Evolutionary conservation across 2,329 filamentous ascomycete species (phyloP).

Genomic region (Coniochaeta sp.): DNA sequence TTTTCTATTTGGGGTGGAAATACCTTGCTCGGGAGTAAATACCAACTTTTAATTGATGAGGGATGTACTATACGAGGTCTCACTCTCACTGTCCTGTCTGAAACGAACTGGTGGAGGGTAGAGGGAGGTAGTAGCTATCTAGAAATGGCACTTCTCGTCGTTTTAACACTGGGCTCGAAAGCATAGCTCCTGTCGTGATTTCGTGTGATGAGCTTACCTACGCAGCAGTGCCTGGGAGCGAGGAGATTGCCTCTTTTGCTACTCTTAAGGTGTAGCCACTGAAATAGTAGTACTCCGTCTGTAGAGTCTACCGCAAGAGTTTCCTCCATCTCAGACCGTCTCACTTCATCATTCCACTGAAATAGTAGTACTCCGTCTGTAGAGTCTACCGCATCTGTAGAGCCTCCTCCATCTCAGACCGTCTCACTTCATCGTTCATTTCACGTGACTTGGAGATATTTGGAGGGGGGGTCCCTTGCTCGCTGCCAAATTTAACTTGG

Average conservation of each 20-base stretch:
- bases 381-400: too few species aligned
- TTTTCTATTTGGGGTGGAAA: neutral
- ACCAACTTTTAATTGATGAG: neutral
- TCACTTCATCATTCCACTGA: neutral
- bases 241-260: too few species aligned
- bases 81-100: neutral
- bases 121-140: neutral
- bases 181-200: too few species aligned
- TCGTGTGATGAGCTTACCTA: too few species aligned
- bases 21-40: neutral
- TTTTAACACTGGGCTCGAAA: too few species aligned
- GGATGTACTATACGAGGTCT: neutral
- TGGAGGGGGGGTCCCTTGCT: neutral
- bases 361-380: too few species aligned
- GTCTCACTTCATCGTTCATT: neutral
- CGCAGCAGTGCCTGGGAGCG: too few species aligned
- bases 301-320: too few species aligned
- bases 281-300: too few species aligned
- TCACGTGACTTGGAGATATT: neutral
- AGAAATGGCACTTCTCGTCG: constrained; percentile 2
- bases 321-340: neutral
- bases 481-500: neutral
- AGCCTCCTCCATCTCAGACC: neutral
- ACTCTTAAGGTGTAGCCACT: too few species aligned
- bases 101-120: neutral